Evolutionary conservation across 345 rosid species (phyloP), one percentile per base, ranked within the genome.

Genomic region (Conringia planisiliqua): DNA sequence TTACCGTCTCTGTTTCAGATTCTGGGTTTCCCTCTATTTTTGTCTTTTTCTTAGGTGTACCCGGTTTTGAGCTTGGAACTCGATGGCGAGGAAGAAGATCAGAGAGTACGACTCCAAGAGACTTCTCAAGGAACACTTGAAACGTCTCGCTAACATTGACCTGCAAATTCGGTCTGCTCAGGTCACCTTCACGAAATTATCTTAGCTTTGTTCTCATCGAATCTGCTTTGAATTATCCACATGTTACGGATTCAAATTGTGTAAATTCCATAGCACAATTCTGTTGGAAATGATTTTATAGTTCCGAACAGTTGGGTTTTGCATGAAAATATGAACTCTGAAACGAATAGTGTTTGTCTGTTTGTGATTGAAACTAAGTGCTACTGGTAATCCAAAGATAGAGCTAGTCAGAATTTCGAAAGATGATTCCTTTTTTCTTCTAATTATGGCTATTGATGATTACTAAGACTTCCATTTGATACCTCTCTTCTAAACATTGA

Each of bases 81-180:
- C 71, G 39, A 91, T 91, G 97, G 97, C 95, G 50, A 81, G 95
- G 62, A 91, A 89, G 89, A 91, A 91, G 95, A 89, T 89, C 74
- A 91, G 92, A 83, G 97, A 91, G 82, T 86, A 86, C 61, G 97
- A 91, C 54, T 91, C 95, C 60, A 91, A 89, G 86, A 84, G 89
- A 47, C 89, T 91, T 51, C 79, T 91, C 70, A 91, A 83, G 54
- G 74, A 89, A 78, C 90, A 91, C 79, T 78, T 91, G 81, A 91
- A 91, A 61, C 90, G 92, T 47, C 87, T 91, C 10, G 75, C 91
- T 57, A 77, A 82, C 12, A 70, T 85, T 36, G 79, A 89, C 70
- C 84, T 91, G 27, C 85, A 77, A 70, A 87, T 89, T 86, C 82
- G 70, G 80, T 89, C 92, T 82, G 91, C 95, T 78, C 95, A 89